Conservation (phyloP, 371 early-diverging fungal species). For the Mortierella sp. region DNA sequence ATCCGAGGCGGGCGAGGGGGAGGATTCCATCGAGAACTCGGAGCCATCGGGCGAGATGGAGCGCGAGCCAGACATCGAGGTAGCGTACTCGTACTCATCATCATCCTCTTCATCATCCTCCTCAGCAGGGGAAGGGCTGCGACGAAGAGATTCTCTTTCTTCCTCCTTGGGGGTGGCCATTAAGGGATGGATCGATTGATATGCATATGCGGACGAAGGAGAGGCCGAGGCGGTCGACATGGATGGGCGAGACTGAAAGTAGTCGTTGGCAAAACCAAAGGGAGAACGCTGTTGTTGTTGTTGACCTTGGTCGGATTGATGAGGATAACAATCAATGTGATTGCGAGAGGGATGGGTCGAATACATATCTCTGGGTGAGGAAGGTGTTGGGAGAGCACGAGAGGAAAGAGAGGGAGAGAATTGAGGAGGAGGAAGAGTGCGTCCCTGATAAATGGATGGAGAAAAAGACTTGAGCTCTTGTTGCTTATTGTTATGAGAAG, state of each 20-base stretch:
- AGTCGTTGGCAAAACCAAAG: conserved; percentile 12
- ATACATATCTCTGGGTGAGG: conserved; percentile 29
- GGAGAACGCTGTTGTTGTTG: conserved; percentile 25
- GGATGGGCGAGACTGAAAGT: conserved; percentile 22
- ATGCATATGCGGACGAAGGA: conserved; percentile 1
- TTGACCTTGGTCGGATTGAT: conserved; percentile 1
- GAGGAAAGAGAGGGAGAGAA: conserved; percentile 11
- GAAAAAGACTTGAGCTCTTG: conserved; percentile 22
- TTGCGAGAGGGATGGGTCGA: conserved; percentile 14
- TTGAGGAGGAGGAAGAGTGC: conserved; percentile 8
- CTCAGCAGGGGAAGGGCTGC: not conserved
- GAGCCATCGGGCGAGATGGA: conserved; percentile 31
- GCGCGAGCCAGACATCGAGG: conserved; percentile 34
- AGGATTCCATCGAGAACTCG: conserved; percentile 34
- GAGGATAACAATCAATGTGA: conserved; percentile 28
- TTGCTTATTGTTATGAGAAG: conserved; percentile 1
- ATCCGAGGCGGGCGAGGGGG: conserved; percentile 15
- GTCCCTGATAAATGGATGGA: conserved; percentile 18
- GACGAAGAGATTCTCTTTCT: conserved; percentile 6
- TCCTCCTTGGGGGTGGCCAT: conserved; percentile 34
- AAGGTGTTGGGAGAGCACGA: conserved; percentile 23
- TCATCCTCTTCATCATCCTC: conserved; percentile 24
- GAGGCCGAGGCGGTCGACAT: conserved; percentile 7
- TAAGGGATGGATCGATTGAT: conserved; percentile 24
- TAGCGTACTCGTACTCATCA: conserved; percentile 20